phyloP scores from a whole-genome alignment of 345 rosid genomes.

The Citrus unshiu region DNA sequence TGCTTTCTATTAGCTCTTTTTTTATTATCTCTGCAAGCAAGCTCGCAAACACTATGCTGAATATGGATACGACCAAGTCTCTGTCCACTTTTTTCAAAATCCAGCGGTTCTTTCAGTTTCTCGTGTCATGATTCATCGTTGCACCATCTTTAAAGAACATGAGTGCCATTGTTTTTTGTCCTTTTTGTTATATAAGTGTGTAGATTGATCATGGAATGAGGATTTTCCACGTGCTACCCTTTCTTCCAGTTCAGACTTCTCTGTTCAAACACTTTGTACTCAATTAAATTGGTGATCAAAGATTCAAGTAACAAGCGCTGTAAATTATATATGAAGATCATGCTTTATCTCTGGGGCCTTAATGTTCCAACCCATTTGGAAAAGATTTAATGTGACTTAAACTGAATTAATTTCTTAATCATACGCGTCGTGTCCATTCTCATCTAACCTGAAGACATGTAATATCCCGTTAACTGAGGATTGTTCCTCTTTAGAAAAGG shows the following conservation, averaged over 20 bases:
- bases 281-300: too few relatives aligned
- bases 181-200: constrained; percentile 7
- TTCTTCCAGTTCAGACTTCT: neutral
- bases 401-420: constrained; percentile 21
- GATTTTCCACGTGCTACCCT: constrained; percentile 24
- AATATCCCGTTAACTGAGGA: constrained; percentile 1
- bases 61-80: constrained; percentile 16
- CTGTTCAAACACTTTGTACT: neutral
- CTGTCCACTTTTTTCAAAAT: constrained; percentile 15
- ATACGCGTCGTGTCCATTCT: neutral
- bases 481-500: neutral
- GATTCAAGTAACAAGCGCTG: neutral
- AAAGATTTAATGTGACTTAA: constrained; percentile 12
- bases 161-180: constrained; percentile 18
- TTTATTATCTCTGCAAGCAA: constrained; percentile 5
- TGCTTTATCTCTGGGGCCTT: constrained; percentile 31
- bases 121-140: constrained; percentile 29
- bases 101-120: constrained; percentile 18
- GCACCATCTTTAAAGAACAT: constrained; percentile 37
- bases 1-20: neutral
- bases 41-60: constrained; percentile 13
- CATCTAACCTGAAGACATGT: neutral
- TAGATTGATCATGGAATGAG: neutral
- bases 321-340: neutral
- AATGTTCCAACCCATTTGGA: constrained; percentile 35